Base-by-base conservation (phyloP, 1,284 basidiomycete genomes). In the Fomitopsis palustris region DNA sequence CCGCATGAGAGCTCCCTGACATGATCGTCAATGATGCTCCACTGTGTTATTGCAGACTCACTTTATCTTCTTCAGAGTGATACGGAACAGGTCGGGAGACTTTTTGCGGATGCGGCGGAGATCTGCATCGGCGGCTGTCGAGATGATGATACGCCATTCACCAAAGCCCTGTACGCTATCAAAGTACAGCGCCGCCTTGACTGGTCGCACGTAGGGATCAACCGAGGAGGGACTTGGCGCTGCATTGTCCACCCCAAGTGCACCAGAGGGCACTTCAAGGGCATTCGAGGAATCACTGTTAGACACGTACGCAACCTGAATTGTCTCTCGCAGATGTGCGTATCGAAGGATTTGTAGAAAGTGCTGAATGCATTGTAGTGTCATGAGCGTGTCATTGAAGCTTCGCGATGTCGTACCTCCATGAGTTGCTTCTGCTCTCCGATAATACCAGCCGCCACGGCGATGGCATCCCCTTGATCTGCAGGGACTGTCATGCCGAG, bases 1-100 rank as follows among this genome's bases (percentile, higher is more conserved):
- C 87, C 87, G 5, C 81, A 78, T 0, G 86, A 88, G 4, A 88
- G 74, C 57, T 87, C 82, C 65, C 87, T 88, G n/a, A 10, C 17
- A 45, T 23, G 19, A 23, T 41, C 17, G n/a, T 6, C 10, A 42
- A 43, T 12, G 5, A 10, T 29, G 17, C 39, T 29, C 12, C 29
- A n/a, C 10, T 10, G 43, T 16, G 39, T 10, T 42, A 21, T 16
- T 27, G n/a, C 56, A 62, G 4, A 60, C 69, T 21, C 39, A 82
- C 83, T 72, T 77, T 56, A 86, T 80, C 62, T 84, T 82, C 67
- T 78, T 82, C 47, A 82, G 61, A 7, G 81, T 72, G 23, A 78
- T 79, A 17, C 67, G 63, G 58, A 79, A 81, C 23, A 72, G 69
- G 27, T 74, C 75, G n/a, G 57, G 63, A 54, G 81, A 75, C 5